phyloP scores from a whole-genome alignment of 2,329 filamentous ascomycete genomes.

The Sporothrix phasma region DNA sequence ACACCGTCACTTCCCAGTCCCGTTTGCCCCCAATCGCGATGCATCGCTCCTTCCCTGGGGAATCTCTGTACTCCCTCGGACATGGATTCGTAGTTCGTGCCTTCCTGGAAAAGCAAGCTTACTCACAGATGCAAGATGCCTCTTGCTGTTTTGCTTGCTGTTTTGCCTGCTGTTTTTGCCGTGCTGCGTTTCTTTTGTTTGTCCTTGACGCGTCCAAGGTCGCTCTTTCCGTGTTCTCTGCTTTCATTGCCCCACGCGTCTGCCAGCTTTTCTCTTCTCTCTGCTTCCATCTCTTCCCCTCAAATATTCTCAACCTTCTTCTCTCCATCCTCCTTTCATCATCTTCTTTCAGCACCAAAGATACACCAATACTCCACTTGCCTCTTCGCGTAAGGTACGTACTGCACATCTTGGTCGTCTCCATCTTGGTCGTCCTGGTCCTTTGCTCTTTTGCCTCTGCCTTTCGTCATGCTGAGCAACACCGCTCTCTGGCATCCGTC shows the following conservation, averaged over 20 bases:
- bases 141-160: no score
- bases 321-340: background rate
- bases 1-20: background rate
- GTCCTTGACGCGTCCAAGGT: background rate
- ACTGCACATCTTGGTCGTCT: background rate
- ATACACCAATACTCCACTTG: slow-evolving; percentile 3
- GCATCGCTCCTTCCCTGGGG: slow-evolving; percentile 9
- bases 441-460: background rate
- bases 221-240: background rate
- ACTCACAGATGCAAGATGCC: background rate
- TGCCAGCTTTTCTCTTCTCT: background rate
- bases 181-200: background rate
- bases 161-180: no score
- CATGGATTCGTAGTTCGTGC: background rate
- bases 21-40: slow-evolving; percentile 1
- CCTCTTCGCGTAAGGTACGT: slow-evolving; percentile 16
- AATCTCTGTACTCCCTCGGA: background rate
- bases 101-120: slow-evolving; percentile 1
- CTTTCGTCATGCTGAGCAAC: background rate
- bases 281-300: background rate
- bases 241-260: background rate
- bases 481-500: background rate
- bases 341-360: background rate
- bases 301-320: background rate
- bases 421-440: background rate